Evolutionary conservation across 371 early-diverging fungal species (phyloP).

Genomic region (Dinochytrium kinnereticum): DNA sequence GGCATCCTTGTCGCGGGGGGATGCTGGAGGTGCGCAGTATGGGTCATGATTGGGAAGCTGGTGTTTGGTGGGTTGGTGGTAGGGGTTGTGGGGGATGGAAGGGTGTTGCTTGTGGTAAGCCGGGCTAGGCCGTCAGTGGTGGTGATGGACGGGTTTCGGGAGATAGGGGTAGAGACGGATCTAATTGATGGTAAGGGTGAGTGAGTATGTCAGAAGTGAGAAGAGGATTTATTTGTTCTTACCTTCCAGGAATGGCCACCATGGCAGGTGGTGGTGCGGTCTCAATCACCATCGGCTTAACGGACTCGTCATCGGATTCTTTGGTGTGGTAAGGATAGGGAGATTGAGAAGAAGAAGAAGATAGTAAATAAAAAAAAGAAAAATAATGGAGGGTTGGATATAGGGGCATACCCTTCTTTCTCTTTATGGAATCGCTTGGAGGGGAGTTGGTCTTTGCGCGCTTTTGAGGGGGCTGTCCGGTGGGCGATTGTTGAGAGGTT

Average conservation of each 20-base stretch:
- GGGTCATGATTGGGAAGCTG: neutral
- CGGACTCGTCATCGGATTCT: too few relatives aligned
- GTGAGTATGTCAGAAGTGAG: neutral
- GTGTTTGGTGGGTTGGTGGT: neutral
- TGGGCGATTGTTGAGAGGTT: neutral
- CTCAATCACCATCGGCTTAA: too few relatives aligned
- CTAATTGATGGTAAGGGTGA: neutral
- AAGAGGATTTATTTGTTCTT: neutral
- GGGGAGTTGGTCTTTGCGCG: neutral
- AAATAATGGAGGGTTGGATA: neutral
- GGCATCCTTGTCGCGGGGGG: neutral
- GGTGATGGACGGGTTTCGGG: neutral
- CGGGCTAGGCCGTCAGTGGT: neutral
- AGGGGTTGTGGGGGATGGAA: constrained; percentile 1
- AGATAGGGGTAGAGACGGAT: neutral
- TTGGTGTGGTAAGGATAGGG: neutral
- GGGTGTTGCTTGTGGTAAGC: neutral
- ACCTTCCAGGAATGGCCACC: neutral
- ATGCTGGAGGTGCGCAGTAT: neutral
- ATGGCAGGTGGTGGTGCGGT: too few relatives aligned
- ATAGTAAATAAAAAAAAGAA: too few relatives aligned
- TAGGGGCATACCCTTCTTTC: neutral
- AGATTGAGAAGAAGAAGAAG: neutral
- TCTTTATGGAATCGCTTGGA: neutral
- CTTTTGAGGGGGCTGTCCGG: neutral